These are phyloP conservation scores for Piromyces finnis DNA, from an alignment of 192 early-diverging fungal species.

Conservation along the genomic window DNA sequence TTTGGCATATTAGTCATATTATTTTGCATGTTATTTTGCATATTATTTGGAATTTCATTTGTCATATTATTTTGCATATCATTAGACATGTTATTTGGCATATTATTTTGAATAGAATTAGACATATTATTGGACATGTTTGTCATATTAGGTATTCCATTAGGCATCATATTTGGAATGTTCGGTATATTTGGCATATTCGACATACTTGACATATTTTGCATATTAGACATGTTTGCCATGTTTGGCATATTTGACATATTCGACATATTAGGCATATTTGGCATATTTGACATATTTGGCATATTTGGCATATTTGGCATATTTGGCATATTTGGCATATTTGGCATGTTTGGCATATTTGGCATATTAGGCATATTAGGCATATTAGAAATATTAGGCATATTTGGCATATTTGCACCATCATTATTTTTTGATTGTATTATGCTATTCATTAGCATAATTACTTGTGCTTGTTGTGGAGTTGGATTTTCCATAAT, in stretches of 20 bases:
- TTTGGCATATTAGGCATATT: not conserved
- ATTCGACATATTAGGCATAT: not conserved
- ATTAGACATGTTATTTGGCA: no score
- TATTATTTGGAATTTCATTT: no score
- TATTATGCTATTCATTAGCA: not conserved
- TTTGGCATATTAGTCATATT: not conserved
- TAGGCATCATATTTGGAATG: not conserved
- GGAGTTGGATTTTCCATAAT: not conserved
- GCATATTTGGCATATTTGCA: not conserved
- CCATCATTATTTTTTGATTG: not conserved
- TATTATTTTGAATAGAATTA: no score
- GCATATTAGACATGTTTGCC: not conserved
- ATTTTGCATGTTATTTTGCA: no score
- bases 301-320: not conserved
- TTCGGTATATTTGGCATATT: not conserved
- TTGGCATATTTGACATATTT: not conserved
- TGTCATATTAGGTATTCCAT: not conserved
- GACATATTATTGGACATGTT: not conserved
- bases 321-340: not conserved
- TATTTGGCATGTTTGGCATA: not conserved
- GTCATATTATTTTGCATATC: no score
- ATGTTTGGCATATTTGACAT: not conserved
- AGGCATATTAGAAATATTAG: not conserved
- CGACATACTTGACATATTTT: not conserved
- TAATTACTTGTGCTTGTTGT: not conserved